Conservation (phyloP, 495 filamentous ascomycete species). For the Poronia punctata region DNA sequence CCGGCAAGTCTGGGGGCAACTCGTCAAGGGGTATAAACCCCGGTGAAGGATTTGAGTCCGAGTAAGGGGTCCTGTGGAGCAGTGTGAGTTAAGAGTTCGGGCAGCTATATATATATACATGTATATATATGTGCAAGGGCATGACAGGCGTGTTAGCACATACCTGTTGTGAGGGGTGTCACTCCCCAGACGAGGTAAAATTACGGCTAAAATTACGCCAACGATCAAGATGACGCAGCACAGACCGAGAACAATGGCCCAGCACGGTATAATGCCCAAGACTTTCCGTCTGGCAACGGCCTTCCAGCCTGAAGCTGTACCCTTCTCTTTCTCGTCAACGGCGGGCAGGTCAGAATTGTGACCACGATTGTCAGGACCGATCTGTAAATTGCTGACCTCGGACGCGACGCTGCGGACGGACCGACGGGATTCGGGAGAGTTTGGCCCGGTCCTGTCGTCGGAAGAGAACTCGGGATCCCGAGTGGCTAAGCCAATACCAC, state of each 20-base stretch:
- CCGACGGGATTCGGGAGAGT: constrained; percentile 45
- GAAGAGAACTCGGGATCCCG: constrained; percentile 50
- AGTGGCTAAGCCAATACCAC: constrained; percentile 47
- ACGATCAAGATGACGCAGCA: too few species aligned
- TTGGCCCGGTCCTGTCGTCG: constrained; percentile 33
- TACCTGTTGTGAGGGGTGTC: constrained; percentile 22
- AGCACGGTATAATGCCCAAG: constrained; percentile 60
- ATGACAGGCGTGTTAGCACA: not conserved
- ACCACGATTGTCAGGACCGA: too few species aligned
- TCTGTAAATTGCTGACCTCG: constrained; percentile 36
- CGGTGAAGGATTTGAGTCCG: constrained; percentile 36
- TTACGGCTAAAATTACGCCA: constrained; percentile 36
- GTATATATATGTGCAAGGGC: constrained; percentile 10
- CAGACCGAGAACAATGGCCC: constrained; percentile 57
- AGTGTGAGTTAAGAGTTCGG: too few species aligned
- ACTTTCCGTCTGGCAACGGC: constrained; percentile 48
- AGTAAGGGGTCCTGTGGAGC: constrained; percentile 8
- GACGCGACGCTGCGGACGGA: constrained; percentile 44
- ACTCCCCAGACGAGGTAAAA: too few species aligned
- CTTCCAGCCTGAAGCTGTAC: constrained; percentile 47
- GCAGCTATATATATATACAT: too few species aligned
- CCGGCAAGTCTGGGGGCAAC: constrained; percentile 49
- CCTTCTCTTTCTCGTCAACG: constrained; percentile 33
- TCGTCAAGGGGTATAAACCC: constrained; percentile 58
- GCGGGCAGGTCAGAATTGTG: constrained; percentile 28